A percentile compares a stretch with the other conserved stretches of the same genome.
Evolutionary conservation across 179 eudicot species (phyloP).

Genomic region (Nepenthes alata): DNA sequence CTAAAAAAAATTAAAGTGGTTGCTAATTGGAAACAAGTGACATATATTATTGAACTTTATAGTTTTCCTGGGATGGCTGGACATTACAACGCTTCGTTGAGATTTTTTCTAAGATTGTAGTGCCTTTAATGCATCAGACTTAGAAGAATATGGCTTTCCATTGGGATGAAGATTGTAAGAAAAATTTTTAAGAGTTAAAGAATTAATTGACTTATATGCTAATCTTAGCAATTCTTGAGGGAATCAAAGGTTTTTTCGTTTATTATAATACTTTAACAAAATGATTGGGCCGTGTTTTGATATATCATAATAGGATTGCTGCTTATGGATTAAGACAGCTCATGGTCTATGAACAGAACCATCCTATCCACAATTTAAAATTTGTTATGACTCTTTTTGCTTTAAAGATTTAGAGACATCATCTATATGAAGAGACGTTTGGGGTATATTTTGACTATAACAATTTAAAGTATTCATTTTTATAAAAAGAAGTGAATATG

Average conservation of each 20-base stretch:
- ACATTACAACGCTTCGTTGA: neutral
- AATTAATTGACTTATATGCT: too few species aligned
- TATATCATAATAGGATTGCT: neutral
- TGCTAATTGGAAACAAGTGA: neutral
- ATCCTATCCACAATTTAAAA: neutral
- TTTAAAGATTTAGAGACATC: too few species aligned
- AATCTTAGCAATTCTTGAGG: too few species aligned
- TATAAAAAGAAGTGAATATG: too few species aligned
- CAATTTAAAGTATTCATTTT: too few species aligned
- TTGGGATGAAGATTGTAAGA: too few species aligned
- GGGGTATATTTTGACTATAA: too few species aligned
- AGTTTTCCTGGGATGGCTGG: neutral
- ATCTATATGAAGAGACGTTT: too few species aligned
- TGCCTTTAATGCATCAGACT: neutral
- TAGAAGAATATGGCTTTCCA: neutral
- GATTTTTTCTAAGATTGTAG: neutral
- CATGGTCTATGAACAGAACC: neutral
- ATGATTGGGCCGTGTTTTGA: neutral
- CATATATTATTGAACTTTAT: neutral
- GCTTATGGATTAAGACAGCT: too few species aligned
- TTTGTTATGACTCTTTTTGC: neutral
- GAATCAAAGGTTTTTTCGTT: neutral
- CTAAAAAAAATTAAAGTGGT: neutral
- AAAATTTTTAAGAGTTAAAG: too few species aligned
- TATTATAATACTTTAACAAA: neutral